These are phyloP conservation scores for Kodamaea plutei DNA, from an alignment of 1,139 yeast genomes.

Conservation along the genomic window DNA sequence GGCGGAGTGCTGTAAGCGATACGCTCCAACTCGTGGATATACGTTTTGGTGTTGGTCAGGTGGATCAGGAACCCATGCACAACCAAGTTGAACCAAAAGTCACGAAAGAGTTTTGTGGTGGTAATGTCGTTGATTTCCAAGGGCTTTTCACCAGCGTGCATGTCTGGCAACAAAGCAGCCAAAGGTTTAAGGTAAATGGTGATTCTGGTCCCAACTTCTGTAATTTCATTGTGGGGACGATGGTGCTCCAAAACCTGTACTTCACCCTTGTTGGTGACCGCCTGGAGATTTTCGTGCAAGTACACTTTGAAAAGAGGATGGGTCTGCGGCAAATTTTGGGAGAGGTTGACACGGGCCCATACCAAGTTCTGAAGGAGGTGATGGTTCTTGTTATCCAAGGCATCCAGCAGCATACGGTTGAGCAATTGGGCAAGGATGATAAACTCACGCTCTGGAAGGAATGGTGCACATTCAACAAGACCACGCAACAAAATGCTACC, in stretches of 20 bases:
- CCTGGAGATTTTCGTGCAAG: conserved; percentile 60
- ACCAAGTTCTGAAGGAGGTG: conserved; percentile 33
- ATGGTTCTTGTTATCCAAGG: conserved; percentile 31
- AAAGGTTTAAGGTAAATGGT: conserved; percentile 66
- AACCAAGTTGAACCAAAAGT: conserved; percentile 92
- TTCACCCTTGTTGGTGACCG: conserved; percentile 77
- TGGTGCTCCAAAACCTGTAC: conserved; percentile 77
- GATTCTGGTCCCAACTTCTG: conserved; percentile 74
- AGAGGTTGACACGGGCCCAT: conserved; percentile 50
- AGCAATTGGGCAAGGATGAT: conserved; percentile 48
- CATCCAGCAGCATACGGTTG: conserved; percentile 33
- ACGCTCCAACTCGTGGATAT: conserved; percentile 49
- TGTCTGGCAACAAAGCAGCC: conserved; percentile 67
- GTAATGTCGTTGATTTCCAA: conserved; percentile 40
- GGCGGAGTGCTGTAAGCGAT: conserved; percentile 92
- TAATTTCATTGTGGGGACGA: conserved; percentile 73
- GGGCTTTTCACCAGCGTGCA: conserved; percentile 36
- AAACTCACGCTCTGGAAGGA: conserved; percentile 58
- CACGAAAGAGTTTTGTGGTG: conserved; percentile 62
- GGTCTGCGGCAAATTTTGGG: conserved; percentile 39
- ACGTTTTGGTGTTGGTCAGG: conserved; percentile 51
- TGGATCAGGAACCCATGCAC: conserved; percentile 79
- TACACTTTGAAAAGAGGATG: conserved; percentile 54
- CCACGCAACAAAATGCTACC: conserved; percentile 51
- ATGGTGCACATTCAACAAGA: conserved; percentile 54